Conservation (phyloP, 768 basidiomycete genomes). For the Amanita inopinata region DNA sequence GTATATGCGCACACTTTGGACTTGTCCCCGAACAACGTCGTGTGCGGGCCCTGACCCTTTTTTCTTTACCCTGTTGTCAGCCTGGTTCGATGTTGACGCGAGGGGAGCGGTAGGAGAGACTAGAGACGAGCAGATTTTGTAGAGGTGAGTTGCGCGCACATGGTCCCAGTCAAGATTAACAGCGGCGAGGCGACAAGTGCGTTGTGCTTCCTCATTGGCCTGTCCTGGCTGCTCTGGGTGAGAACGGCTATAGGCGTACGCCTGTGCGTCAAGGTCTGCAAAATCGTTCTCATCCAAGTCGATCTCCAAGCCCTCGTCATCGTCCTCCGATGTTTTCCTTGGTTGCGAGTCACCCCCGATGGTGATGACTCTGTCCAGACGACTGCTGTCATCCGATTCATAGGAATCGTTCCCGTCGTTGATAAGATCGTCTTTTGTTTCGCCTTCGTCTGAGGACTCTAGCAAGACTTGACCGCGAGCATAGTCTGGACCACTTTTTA, state of each 20-base stretch:
- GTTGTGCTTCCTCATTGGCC: conserved; percentile 22
- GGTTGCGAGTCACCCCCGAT: conserved; percentile 38
- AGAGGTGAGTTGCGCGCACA: conserved; percentile 80
- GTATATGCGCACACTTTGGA: conserved; percentile 76
- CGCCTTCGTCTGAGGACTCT: conserved; percentile 80
- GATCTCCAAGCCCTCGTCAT: conserved; percentile 44
- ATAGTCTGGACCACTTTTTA: conserved; percentile 50
- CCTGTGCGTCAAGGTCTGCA: conserved; percentile 67
- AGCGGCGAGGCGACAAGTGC: conserved; percentile 70
- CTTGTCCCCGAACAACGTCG: conserved; percentile 46
- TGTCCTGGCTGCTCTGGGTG: conserved; percentile 33
- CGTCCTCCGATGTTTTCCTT: conserved; percentile 27
- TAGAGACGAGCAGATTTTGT: conserved; percentile 86
- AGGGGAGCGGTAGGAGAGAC: conserved; percentile 51
- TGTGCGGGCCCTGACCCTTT: conserved; percentile 14
- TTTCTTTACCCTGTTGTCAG: conserved; percentile 12
- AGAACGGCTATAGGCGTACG: conserved; percentile 44
- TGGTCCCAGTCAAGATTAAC: conserved; percentile 99
- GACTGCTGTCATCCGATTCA: conserved; percentile 29
- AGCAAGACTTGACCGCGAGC: conserved; percentile 86
- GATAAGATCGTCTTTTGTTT: conserved; percentile 28
- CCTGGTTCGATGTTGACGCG: conserved; percentile 19
- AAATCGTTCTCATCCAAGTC: conserved; percentile 74
- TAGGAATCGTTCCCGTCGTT: conserved; percentile 24
- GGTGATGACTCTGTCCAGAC: conserved; percentile 33